Percentiles rank a stretch among this genome's conserved stretches.
These are phyloP conservation scores for Stentor roeselii DNA, from an alignment of 73 alveolate species.

Conservation along the genomic window DNA sequence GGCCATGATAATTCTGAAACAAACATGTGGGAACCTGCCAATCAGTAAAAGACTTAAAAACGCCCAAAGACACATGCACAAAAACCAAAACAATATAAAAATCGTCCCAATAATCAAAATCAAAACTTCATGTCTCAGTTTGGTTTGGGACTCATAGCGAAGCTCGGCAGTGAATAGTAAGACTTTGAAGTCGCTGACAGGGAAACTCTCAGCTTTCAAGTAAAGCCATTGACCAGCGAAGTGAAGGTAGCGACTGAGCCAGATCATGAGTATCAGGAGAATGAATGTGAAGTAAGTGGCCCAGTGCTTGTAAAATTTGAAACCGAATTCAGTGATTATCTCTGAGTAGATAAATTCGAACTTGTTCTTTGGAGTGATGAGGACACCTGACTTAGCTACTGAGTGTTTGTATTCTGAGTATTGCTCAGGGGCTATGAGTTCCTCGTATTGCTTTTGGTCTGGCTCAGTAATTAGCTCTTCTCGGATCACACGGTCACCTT, in stretches of 20 bases:
- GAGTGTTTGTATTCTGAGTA: background rate
- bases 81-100: conserved; percentile 32
- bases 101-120: conserved; percentile 38
- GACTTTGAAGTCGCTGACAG: conserved; percentile 43
- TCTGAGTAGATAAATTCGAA: conserved; percentile 44
- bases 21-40: conserved; percentile 41
- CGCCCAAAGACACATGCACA: conserved; percentile 23
- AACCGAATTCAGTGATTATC: conserved; percentile 41
- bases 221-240: conserved; percentile 52
- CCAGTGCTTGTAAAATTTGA: conserved; percentile 36
- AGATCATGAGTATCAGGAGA: conserved; percentile 39
- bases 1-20: conserved; percentile 50
- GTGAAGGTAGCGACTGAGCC: conserved; percentile 52
- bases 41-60: background rate
- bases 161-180: conserved; percentile 45
- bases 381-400: background rate
- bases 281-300: conserved; percentile 49
- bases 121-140: conserved; percentile 31
- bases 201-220: conserved; percentile 31
- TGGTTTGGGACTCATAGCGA: conserved; percentile 33
- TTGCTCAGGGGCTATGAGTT: conserved; percentile 9
- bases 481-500: background rate
- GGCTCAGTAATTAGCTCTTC: background rate
- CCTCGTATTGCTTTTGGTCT: background rate
- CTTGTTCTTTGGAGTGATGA: conserved; percentile 34